phyloP scores from a whole-genome alignment of 2,329 filamentous ascomycete species.

The Arachnomyces sp. region DNA sequence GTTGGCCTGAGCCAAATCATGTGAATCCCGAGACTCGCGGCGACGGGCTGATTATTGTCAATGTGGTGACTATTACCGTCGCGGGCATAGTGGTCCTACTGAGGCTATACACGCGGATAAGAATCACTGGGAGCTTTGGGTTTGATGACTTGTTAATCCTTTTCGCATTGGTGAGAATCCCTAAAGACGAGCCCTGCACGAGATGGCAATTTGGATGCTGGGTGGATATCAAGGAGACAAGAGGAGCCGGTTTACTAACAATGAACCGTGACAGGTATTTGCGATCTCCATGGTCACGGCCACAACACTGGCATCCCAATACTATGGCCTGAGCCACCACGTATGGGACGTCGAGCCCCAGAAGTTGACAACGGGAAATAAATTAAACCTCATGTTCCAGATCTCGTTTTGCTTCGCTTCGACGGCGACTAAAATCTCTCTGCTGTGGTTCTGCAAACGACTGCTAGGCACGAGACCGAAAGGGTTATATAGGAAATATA shows the following conservation, averaged over 20 bases:
- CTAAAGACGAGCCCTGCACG: too few species aligned
- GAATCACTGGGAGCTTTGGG: slow-evolving; percentile 40
- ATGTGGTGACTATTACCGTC: slow-evolving; percentile 33
- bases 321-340: slow-evolving; percentile 33
- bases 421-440: slow-evolving; percentile 30
- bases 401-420: slow-evolving; percentile 30
- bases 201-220: too few species aligned
- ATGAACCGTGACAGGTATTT: slow-evolving; percentile 18
- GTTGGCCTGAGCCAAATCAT: slow-evolving; percentile 44
- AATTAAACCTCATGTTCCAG: slow-evolving; percentile 30
- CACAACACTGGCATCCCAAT: slow-evolving; percentile 25
- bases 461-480: slow-evolving; percentile 23
- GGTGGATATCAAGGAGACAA: too few species aligned
- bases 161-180: slow-evolving; percentile 30
- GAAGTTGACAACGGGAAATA: slow-evolving; percentile 24
- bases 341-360: slow-evolving; percentile 32
- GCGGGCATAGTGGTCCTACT: slow-evolving; percentile 35
- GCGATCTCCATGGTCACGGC: slow-evolving; percentile 29
- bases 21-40: slow-evolving; percentile 39
- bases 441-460: slow-evolving; percentile 31
- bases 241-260: slow-evolving; percentile 5
- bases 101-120: slow-evolving; percentile 41
- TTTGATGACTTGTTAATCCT: slow-evolving; percentile 42
- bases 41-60: slow-evolving; percentile 35
- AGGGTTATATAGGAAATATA: slow-evolving; percentile 20